Conservation (phyloP, 192 early-diverging fungal genomes). For the Podila verticillata region DNA sequence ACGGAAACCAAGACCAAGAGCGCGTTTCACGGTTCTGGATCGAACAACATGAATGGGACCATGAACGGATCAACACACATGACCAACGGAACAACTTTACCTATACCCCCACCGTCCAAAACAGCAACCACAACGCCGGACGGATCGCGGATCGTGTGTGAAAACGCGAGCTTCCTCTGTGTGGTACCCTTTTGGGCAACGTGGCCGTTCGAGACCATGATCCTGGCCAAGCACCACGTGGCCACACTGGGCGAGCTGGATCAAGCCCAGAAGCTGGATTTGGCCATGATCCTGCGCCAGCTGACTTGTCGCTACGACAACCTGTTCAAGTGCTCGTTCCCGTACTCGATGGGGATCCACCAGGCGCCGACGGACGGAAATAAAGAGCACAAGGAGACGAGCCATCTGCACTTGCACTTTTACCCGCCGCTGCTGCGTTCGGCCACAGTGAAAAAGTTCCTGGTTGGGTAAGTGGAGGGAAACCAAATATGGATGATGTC, state of each 20-base stretch:
- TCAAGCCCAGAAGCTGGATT: constrained; percentile 61
- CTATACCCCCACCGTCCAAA: background rate
- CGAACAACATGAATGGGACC: background rate
- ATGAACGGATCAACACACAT: too few species aligned
- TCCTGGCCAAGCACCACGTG: constrained; percentile 76
- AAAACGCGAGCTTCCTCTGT: constrained; percentile 84
- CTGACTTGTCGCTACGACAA: constrained; percentile 94
- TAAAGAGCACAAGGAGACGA: constrained; percentile 58
- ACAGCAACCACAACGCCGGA: constrained; percentile 39
- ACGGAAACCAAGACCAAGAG: constrained; percentile 54
- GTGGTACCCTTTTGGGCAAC: constrained; percentile 96
- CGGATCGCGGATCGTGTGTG: constrained; percentile 74
- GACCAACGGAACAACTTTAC: background rate
- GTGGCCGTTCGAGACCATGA: constrained; percentile 96
- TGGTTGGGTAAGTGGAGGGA: constrained; percentile 80
- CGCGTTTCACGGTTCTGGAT: background rate
- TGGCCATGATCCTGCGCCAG: constrained; percentile 80
- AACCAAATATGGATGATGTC: background rate
- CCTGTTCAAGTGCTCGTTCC: constrained; percentile 90
- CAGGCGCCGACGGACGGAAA: constrained; percentile 75
- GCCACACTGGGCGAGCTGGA: constrained; percentile 62
- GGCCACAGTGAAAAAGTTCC: constrained; percentile 92
- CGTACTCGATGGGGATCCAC: constrained; percentile 98
- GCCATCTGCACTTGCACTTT: constrained; percentile 93
- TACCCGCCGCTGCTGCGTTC: constrained; percentile 94